Evolutionary conservation across 192 early-diverging fungal genomes (phyloP).

Genomic region (Coemansia nantahalensis): DNA sequence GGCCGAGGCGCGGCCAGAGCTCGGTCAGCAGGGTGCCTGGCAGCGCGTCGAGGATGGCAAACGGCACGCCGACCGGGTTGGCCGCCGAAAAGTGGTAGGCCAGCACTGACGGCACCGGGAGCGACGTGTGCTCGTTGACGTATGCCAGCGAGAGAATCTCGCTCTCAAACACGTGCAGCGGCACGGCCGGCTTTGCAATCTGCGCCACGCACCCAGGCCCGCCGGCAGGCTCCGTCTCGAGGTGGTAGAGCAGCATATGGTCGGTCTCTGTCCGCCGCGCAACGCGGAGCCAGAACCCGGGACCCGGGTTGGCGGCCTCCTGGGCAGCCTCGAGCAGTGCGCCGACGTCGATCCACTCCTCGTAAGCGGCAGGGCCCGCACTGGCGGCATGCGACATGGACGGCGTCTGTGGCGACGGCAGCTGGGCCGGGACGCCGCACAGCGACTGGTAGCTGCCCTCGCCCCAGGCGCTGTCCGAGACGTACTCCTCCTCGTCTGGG

Average conservation of each 20-base stretch:
- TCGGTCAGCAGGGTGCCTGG: slow-evolving; percentile 13
- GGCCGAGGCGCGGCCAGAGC: slow-evolving; percentile 16
- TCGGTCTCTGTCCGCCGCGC: slow-evolving; percentile 30
- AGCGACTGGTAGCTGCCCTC: neutral
- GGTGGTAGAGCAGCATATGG: slow-evolving; percentile 30
- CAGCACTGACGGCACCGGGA: slow-evolving; percentile 17
- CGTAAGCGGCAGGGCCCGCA: slow-evolving; percentile 10
- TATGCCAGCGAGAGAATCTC: slow-evolving; percentile 34
- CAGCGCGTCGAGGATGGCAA: slow-evolving; percentile 14
- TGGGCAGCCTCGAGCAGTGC: slow-evolving; percentile 6
- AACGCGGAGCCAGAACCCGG: neutral
- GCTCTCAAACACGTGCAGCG: slow-evolving; percentile 29
- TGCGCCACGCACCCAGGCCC: slow-evolving; percentile 13
- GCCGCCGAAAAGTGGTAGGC: slow-evolving; percentile 19
- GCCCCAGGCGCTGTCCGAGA: slow-evolving; percentile 15
- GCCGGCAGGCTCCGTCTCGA: neutral
- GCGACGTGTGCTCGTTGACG: slow-evolving; percentile 11
- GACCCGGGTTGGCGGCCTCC: neutral
- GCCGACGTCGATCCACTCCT: slow-evolving; percentile 42
- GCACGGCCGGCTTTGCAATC: slow-evolving; percentile 29
- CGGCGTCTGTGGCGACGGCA: slow-evolving; percentile 24
- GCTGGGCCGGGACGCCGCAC: neutral
- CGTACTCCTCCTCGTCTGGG: slow-evolving; percentile 13
- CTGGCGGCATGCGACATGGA: slow-evolving; percentile 4
- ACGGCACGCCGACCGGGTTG: slow-evolving; percentile 36